A percentile compares a stretch with the other conserved stretches of the same genome.
Conservation (phyloP, 169 alveolate genomes). For the Babesia ovis region DNA sequence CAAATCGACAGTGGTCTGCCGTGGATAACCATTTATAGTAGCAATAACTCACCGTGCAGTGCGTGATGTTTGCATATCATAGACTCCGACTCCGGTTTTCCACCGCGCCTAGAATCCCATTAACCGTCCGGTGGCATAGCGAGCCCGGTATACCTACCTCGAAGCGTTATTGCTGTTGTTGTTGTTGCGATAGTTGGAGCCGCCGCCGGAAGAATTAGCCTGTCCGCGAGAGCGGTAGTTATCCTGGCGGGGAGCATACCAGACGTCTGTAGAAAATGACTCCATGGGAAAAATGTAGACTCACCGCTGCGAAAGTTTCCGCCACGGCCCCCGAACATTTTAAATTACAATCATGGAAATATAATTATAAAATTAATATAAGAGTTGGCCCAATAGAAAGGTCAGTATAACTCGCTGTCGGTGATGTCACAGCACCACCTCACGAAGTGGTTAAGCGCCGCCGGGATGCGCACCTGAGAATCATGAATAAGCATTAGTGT, state of each 20-base stretch:
- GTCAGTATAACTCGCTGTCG: constrained; percentile 70
- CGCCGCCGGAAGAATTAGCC: constrained; percentile 24
- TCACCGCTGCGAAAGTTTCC: constrained; percentile 52
- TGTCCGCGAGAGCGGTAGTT: constrained; percentile 29
- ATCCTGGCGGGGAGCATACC: constrained; percentile 49
- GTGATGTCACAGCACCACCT: constrained; percentile 82
- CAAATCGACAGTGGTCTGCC: constrained; percentile 66
- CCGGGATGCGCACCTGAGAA: constrained; percentile 40
- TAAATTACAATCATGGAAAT: constrained; percentile 4
- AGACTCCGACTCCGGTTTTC: constrained; percentile 10
- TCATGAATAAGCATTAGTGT: not conserved
- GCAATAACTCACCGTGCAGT: constrained; percentile 22
- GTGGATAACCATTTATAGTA: not conserved
- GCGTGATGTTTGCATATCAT: constrained; percentile 61
- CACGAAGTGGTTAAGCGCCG: constrained; percentile 71
- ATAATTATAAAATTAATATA: not conserved
- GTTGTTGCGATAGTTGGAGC: constrained; percentile 33
- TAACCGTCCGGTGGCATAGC: not conserved
- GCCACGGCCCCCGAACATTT: constrained; percentile 68
- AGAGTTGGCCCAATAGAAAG: constrained; percentile 10
- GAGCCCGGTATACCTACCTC: constrained; percentile 15
- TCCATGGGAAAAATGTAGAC: not conserved
- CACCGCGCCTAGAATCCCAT: constrained; percentile 15
- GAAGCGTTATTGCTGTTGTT: constrained; percentile 9
- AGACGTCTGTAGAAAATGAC: constrained; percentile 24